Base-by-base conservation (phyloP, 495 filamentous ascomycete genomes). In the Tuber borchii region DNA sequence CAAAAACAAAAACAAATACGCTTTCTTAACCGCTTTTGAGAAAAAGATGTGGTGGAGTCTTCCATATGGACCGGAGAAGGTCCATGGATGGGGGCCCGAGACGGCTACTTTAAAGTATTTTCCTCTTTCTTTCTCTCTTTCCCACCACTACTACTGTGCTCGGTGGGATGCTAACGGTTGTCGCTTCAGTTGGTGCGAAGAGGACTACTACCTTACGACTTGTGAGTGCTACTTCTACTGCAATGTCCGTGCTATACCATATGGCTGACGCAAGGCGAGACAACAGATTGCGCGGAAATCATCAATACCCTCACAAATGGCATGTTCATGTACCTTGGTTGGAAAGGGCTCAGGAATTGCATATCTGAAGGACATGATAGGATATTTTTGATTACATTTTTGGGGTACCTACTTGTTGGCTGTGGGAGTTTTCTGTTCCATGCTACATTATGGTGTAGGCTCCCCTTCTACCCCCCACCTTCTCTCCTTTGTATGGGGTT, bases 361-460 rank as follows among this genome's bases (percentile, higher is more conserved):
- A 82, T 89, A 20, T 87, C 87, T 74, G 86, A 94, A 84, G 84
- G 87, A 43, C 93, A 95, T 83, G 91, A 93, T 74, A 84, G 84
- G 74, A 89, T 95, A 65, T 95, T 95, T 84, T 74, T 89, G 73
- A 86, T 94, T 14, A 87, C 90, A 37, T 93, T 89, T 78, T 78
- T 88, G 72, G 93, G 93, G 44, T 95, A 94, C 82, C 84, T 94
- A 2, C 83, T 93, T n/a, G 92, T 97, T 3, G 93, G 93, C 19
- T 85, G 88, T 14, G 93, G 93, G 14, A 93, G 91, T 77, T 93
- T 94, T 83, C 84, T 91, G 34, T 97, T 97, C 80, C 93, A 97
- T 79, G 87, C 91, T 16, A 92, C 93, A 2, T 85, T 96, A 31
- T 94, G 93, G 86, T 95, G 93, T 90, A 87, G 75, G 87, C 83